Percentiles rank a stretch among this genome's conserved stretches.
These are phyloP conservation scores for Ajuga chamaepitys DNA, from an alignment of 257 asterid species.

Conservation along the genomic window DNA sequence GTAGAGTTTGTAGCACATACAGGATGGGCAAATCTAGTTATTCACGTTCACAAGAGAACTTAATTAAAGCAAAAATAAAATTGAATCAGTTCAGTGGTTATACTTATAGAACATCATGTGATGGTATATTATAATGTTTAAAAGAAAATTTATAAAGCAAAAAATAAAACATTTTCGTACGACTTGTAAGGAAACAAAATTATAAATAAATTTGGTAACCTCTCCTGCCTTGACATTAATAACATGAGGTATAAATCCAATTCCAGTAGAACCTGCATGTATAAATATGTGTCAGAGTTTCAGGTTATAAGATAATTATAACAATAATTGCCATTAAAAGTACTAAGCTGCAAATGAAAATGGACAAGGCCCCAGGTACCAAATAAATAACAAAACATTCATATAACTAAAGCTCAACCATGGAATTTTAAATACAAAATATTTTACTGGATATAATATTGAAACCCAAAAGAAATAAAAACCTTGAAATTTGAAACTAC, in stretches of 20 bases:
- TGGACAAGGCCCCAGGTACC: not conserved
- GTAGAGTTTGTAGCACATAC: too few species aligned
- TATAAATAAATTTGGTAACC: conserved; percentile 20
- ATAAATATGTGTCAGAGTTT: conserved; percentile 11
- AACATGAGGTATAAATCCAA: conserved; percentile 40
- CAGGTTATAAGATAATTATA: not conserved
- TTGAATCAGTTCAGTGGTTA: not conserved
- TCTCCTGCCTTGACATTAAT: conserved; percentile 45
- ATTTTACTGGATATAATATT: not conserved
- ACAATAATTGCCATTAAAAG: not conserved
- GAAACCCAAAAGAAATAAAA: conserved; percentile 1
- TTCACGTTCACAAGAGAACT: not conserved
- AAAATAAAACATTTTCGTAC: not conserved
- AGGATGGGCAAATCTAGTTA: too few species aligned
- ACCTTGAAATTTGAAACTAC: not conserved
- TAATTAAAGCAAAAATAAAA: not conserved
- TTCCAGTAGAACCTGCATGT: conserved; percentile 45
- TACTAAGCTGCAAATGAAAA: not conserved
- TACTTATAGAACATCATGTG: not conserved
- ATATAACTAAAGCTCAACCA: not conserved
- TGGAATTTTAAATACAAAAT: not conserved
- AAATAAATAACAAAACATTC: not conserved
- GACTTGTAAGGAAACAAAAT: too few species aligned
- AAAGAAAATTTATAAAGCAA: not conserved
- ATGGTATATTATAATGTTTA: not conserved